Evolutionary conservation across 805 yeast genomes (phyloP).

Genomic region (Metschnikowia continentalis): DNA sequence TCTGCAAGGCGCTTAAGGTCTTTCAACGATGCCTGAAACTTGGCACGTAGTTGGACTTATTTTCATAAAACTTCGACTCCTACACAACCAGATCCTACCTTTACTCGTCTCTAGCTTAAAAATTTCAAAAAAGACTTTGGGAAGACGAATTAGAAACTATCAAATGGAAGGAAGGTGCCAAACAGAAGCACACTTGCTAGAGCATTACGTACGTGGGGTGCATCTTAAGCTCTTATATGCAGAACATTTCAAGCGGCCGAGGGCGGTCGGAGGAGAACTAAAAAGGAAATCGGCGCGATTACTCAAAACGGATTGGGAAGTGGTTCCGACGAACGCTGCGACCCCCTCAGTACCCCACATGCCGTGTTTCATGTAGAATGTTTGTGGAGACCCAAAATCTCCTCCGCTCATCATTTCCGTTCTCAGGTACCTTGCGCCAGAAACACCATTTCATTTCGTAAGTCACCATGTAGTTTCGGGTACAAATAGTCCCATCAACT

Average conservation of each 20-base stretch:
- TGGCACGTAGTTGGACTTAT: neutral
- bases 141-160: neutral
- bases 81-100: neutral
- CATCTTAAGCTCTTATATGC: neutral
- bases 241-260: neutral
- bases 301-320: neutral
- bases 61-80: neutral
- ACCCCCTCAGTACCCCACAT: neutral
- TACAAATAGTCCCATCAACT: neutral
- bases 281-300: neutral
- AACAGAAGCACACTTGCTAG: neutral
- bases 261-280: neutral
- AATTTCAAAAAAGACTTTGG: neutral
- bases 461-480: neutral
- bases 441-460: neutral
- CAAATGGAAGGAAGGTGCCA: neutral
- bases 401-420: neutral
- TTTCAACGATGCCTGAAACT: neutral
- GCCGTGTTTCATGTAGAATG: too few species aligned
- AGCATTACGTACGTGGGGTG: constrained; percentile 1
- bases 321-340: neutral
- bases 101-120: neutral
- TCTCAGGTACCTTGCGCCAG: neutral
- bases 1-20: neutral
- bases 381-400: too few species aligned